A percentile compares a stretch with the other conserved stretches of the same genome.
phyloP scores from a whole-genome alignment of 352 stramenopile species.

The Thraustochytrium sp. region DNA sequence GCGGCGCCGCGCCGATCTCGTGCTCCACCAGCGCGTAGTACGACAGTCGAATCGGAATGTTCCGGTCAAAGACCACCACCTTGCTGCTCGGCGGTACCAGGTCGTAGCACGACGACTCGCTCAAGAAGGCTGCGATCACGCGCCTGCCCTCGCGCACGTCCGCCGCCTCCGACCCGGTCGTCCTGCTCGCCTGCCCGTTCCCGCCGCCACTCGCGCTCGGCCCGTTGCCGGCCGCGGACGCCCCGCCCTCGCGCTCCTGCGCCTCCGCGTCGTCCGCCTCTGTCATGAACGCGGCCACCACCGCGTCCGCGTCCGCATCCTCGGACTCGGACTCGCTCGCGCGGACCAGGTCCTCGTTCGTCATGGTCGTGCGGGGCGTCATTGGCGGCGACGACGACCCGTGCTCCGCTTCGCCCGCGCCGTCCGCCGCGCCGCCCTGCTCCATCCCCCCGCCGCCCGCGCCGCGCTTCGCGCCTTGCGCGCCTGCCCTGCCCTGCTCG shows the following conservation, averaged over 20 bases:
- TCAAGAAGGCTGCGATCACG: constrained; percentile 45
- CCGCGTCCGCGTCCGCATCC: not conserved
- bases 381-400: not conserved
- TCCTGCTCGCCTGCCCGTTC: too few species aligned
- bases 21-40: constrained; percentile 80
- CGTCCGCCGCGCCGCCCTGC: not conserved
- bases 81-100: constrained; percentile 14
- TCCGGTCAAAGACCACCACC: constrained; percentile 78
- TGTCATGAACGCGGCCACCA: constrained; percentile 9
- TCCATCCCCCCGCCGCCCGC: not conserved
- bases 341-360: not conserved
- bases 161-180: not conserved
- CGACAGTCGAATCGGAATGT: constrained; percentile 76
- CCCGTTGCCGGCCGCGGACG: not conserved
- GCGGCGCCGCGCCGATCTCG: constrained; percentile 75
- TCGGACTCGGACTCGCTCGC: not conserved
- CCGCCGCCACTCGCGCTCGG: too few species aligned
- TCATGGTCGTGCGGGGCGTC: not conserved
- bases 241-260: constrained; percentile 35
- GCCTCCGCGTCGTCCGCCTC: not conserved
- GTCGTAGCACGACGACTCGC: constrained; percentile 18
- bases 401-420: not conserved
- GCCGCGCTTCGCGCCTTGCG: too few species aligned
- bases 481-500: too few species aligned
- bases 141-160: not conserved